A percentile compares a stretch with the other conserved stretches of the same genome.
Conservation (phyloP, 108 stramenopile species). For the Fistulifera pelliculosa region DNA sequence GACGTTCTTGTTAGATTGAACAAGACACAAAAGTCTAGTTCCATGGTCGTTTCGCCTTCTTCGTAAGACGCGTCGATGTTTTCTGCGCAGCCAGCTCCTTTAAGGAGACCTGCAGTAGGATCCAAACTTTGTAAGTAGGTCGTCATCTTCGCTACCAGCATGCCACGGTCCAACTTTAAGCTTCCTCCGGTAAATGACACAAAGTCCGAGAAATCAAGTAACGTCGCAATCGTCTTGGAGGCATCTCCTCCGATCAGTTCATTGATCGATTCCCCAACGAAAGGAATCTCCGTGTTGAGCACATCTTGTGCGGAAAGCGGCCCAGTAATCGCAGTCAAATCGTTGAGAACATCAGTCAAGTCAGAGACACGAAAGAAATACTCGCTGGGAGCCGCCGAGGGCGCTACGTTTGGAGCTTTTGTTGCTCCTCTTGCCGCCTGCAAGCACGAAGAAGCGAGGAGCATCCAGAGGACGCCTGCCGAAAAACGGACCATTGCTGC, state of each 20-base stretch:
- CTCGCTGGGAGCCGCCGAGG: too few relatives aligned
- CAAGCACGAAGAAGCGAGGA: too few relatives aligned
- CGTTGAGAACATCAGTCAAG: too few relatives aligned
- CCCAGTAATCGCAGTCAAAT: too few relatives aligned
- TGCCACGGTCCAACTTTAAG: neutral
- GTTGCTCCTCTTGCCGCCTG: too few relatives aligned
- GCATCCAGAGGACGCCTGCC: too few relatives aligned
- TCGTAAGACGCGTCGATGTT: neutral
- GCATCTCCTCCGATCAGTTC: slow-evolving; percentile 1
- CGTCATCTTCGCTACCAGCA: neutral
- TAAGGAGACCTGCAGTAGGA: neutral
- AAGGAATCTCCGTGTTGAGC: neutral
- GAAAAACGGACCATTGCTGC: too few relatives aligned
- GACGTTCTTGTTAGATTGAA: neutral
- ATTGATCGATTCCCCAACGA: slow-evolving; percentile 1
- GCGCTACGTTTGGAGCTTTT: too few relatives aligned
- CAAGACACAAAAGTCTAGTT: neutral
- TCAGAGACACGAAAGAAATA: too few relatives aligned
- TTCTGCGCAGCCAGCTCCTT: neutral
- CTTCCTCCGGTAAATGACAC: neutral
- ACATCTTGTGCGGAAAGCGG: too few relatives aligned
- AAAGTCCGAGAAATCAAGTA: slow-evolving; percentile 1
- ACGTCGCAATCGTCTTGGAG: neutral
- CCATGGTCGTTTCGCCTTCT: neutral
- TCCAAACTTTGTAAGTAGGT: neutral